Percentiles rank a stretch among this genome's conserved stretches.
Evolutionary conservation across 2,329 filamentous ascomycete species (phyloP).

Genomic region (Cryphonectria nitschkei): DNA sequence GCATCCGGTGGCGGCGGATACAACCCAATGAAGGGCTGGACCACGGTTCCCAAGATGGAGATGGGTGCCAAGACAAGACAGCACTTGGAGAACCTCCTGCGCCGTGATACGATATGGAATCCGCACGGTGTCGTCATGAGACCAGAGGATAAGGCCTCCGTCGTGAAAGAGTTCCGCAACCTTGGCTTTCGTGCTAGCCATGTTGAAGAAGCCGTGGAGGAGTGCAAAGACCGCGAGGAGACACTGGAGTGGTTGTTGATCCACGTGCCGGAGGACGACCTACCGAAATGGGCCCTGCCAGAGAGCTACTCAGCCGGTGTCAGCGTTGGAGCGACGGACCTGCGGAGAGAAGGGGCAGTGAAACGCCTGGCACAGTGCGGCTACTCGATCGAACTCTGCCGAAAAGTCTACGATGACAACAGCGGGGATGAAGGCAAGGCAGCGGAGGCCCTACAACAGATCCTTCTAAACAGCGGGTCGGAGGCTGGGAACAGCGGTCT

Average conservation of each 20-base stretch:
- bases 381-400: constrained; percentile 83
- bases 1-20: constrained; percentile 39
- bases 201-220: constrained; percentile 80
- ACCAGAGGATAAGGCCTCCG: constrained; percentile 55
- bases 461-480: constrained; percentile 58
- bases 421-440: constrained; percentile 74
- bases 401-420: constrained; percentile 72
- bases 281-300: constrained; percentile 90
- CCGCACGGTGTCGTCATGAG: constrained; percentile 72
- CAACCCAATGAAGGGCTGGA: constrained; percentile 75
- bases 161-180: constrained; percentile 74
- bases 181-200: constrained; percentile 90
- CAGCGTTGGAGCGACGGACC: constrained; percentile 78
- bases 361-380: constrained; percentile 81
- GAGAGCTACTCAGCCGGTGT: constrained; percentile 91
- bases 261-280: constrained; percentile 94
- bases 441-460: constrained; percentile 77
- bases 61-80: constrained; percentile 82
- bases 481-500: constrained; percentile 32
- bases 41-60: constrained; percentile 84
- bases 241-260: constrained; percentile 94
- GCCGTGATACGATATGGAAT: constrained; percentile 85
- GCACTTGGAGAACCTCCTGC: constrained; percentile 78
- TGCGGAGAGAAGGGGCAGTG: constrained; percentile 80
- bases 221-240: constrained; percentile 92